Conservation (phyloP, 1,284 basidiomycete species). For the Puccinia brachypodii region DNA sequence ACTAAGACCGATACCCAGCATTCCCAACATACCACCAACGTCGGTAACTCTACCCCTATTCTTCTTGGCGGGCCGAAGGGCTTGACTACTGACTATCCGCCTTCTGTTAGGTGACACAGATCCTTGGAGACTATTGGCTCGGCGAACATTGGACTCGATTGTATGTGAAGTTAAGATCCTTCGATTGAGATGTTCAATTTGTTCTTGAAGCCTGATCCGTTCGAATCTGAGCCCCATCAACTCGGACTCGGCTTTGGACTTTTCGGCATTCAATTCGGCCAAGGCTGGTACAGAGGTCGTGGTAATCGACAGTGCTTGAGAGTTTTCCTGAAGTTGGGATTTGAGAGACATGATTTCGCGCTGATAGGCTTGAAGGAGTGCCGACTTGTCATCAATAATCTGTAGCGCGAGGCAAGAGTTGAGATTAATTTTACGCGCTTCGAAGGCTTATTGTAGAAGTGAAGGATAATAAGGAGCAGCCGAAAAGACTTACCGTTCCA, state of each 20-base stretch:
- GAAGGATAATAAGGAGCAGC: background rate
- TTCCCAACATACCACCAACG: constrained; percentile 38
- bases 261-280: constrained; percentile 31
- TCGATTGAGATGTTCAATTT: constrained; percentile 48
- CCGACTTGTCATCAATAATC: constrained; percentile 53
- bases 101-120: constrained; percentile 1
- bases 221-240: constrained; percentile 27
- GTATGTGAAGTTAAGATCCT: constrained; percentile 42
- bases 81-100: constrained; percentile 27
- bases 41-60: constrained; percentile 24
- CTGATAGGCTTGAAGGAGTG: constrained; percentile 59
- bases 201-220: constrained; percentile 47
- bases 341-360: constrained; percentile 59
- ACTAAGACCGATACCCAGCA: constrained; percentile 33
- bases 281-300: constrained; percentile 9
- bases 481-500: constrained; percentile 57
- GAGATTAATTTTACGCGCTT: background rate
- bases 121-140: constrained; percentile 19
- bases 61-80: constrained; percentile 1
- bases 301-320: constrained; percentile 45
- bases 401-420: background rate
- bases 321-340: constrained; percentile 52
- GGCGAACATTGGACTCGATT: constrained; percentile 34
- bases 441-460: background rate
- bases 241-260: constrained; percentile 38